These are phyloP conservation scores for Pugionium dolabratum DNA, from an alignment of 345 rosid species.

Conservation along the genomic window DNA sequence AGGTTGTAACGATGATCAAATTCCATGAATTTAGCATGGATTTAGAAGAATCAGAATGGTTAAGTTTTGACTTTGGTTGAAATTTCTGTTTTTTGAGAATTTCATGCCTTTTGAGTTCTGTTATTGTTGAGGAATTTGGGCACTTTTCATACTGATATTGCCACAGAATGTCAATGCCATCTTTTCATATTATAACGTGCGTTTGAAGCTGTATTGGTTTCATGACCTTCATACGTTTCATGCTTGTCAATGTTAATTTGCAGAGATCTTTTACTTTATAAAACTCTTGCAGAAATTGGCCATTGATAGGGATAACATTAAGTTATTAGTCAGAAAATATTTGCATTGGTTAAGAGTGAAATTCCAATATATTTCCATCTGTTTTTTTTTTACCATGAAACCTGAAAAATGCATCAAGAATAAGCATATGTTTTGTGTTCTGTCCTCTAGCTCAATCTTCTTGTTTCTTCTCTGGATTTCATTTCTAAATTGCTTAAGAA, in stretches of 20 bases:
- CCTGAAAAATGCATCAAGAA: not conserved
- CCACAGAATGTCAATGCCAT: not conserved
- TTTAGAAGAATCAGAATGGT: not conserved
- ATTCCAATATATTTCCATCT: not conserved
- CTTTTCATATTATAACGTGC: not conserved
- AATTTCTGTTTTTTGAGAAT: not conserved
- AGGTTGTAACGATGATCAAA: not conserved
- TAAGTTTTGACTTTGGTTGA: not conserved
- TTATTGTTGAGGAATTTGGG: not conserved
- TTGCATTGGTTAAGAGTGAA: not conserved
- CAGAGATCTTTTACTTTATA: not conserved
- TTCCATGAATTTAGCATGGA: not conserved
- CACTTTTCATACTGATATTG: constrained; percentile 17
- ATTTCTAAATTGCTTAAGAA: not conserved
- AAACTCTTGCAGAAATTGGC: constrained; percentile 1
- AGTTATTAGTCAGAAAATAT: not conserved
- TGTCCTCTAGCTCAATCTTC: not conserved
- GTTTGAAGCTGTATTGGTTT: constrained; percentile 6
- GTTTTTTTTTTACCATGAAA: not conserved
- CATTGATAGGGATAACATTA: constrained; percentile 8
- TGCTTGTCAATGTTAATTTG: constrained; percentile 13
- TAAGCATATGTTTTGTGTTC: constrained; percentile 14
- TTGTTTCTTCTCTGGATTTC: constrained; percentile 10
- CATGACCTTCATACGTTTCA: not conserved
- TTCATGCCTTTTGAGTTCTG: not conserved